These are phyloP conservation scores for Platanus orientalis DNA, from an alignment of 164 flowering plant species.

Conservation along the genomic window DNA sequence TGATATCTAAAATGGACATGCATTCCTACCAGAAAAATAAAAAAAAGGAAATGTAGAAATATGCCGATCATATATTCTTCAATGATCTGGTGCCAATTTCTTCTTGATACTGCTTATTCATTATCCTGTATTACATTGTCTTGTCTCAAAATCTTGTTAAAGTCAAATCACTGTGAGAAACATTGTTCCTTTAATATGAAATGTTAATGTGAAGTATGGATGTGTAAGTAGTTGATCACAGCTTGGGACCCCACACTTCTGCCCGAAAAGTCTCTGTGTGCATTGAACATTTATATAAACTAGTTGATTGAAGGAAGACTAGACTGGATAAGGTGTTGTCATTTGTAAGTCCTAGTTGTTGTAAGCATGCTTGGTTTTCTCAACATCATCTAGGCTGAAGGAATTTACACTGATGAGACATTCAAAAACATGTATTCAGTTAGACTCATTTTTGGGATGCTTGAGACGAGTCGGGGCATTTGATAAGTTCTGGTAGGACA, in stretches of 20 bases:
- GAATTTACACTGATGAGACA: background rate
- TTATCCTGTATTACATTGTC: background rate
- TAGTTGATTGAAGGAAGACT: no score
- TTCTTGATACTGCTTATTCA: background rate
- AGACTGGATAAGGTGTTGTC: no score
- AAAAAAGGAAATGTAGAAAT: background rate
- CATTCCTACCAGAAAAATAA: background rate
- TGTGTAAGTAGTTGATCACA: background rate
- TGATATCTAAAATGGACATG: no score
- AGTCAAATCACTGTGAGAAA: background rate
- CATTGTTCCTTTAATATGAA: background rate
- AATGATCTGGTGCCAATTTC: background rate
- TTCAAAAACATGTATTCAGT: no score
- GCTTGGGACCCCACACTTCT: background rate
- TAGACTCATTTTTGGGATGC: no score
- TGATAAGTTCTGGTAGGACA: no score
- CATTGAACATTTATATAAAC: no score
- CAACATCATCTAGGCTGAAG: background rate
- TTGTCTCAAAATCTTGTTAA: background rate
- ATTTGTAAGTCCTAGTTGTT: background rate
- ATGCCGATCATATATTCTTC: background rate
- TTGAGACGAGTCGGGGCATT: no score
- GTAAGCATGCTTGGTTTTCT: background rate
- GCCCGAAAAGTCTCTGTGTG: background rate
- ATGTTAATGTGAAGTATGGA: background rate